Conservation (phyloP, 306 rosid genomes). For the Cucumis cinereus region DNA sequence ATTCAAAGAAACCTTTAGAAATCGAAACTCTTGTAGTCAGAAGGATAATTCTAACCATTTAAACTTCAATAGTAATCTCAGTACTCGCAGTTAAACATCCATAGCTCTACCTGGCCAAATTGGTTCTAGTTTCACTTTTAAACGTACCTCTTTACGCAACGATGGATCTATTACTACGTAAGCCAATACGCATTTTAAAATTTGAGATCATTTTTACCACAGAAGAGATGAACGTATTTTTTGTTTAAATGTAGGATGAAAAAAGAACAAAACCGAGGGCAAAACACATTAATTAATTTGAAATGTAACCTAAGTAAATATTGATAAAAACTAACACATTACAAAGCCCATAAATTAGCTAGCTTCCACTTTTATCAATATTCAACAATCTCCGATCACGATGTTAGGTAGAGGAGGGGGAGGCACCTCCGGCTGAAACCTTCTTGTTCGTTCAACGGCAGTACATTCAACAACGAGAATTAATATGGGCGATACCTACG, state of each 20-base stretch:
- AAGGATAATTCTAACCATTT: no score
- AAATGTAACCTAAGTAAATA: not conserved
- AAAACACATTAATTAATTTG: slow-evolving; percentile 2
- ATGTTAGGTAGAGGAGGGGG: not conserved
- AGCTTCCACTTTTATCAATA: slow-evolving; percentile 2
- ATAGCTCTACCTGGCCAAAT: no score
- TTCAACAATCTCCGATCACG: not conserved
- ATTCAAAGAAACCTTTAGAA: no score
- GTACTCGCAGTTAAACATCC: no score
- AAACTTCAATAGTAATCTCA: no score
- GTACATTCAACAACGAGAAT: not conserved
- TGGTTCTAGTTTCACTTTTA: no score
- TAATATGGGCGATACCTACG: slow-evolving; percentile 84
- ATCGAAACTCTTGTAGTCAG: no score
- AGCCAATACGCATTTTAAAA: not conserved
- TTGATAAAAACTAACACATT: not conserved
- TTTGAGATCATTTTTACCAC: not conserved
- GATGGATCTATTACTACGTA: not conserved
- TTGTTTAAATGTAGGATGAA: not conserved
- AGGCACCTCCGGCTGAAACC: not conserved
- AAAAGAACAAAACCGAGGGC: not conserved
- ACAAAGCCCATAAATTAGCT: slow-evolving; percentile 1
- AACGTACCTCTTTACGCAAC: no score
- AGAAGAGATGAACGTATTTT: not conserved
- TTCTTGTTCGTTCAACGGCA: not conserved